Percentiles rank a stretch among this genome's conserved stretches.
phyloP scores from a whole-genome alignment of 1,284 basidiomycete species.

The Blastosporella zonata region DNA sequence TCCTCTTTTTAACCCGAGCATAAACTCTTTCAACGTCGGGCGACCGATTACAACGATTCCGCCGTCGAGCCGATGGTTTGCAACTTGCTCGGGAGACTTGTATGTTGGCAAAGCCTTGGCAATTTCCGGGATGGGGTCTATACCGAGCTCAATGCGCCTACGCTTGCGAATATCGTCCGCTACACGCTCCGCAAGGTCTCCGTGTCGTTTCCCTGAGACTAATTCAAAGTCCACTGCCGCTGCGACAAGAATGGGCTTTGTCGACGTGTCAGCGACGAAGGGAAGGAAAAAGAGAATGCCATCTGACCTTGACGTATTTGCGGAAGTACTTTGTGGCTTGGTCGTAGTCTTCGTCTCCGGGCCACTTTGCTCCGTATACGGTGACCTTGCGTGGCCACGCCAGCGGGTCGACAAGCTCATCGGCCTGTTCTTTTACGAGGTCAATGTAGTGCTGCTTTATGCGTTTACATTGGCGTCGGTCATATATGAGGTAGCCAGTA shows the following conservation, averaged over 20 bases:
- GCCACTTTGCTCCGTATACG: slow-evolving; percentile 89
- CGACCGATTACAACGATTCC: slow-evolving; percentile 89
- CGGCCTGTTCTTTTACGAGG: slow-evolving; percentile 74
- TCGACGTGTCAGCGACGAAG: slow-evolving; percentile 13
- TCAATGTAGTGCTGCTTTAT: slow-evolving; percentile 81
- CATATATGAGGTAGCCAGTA: slow-evolving; percentile 78
- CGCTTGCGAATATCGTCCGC: slow-evolving; percentile 69
- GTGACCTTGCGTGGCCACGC: slow-evolving; percentile 80
- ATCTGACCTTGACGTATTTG: slow-evolving; percentile 90
- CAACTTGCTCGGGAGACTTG: slow-evolving; percentile 53
- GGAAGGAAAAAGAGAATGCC: slow-evolving; percentile 19
- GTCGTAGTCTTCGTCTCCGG: slow-evolving; percentile 92
- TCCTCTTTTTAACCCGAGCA: slow-evolving; percentile 81
- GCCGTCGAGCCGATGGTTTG: slow-evolving; percentile 70
- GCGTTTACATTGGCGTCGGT: slow-evolving; percentile 73
- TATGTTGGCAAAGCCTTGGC: slow-evolving; percentile 56
- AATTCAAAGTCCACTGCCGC: slow-evolving; percentile 93
- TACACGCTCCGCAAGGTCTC: slow-evolving; percentile 77
- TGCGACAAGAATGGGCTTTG: slow-evolving; percentile 88
- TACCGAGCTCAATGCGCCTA: slow-evolving; percentile 57
- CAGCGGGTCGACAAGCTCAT: slow-evolving; percentile 63
- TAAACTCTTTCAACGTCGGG: slow-evolving; percentile 92
- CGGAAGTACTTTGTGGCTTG: slow-evolving; percentile 86
- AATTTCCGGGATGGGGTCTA: slow-evolving; percentile 50
- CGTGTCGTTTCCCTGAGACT: slow-evolving; percentile 78